Evolutionary conservation across 352 stramenopile genomes (phyloP).

Genomic region (Chrysophaeum taylorii): DNA sequence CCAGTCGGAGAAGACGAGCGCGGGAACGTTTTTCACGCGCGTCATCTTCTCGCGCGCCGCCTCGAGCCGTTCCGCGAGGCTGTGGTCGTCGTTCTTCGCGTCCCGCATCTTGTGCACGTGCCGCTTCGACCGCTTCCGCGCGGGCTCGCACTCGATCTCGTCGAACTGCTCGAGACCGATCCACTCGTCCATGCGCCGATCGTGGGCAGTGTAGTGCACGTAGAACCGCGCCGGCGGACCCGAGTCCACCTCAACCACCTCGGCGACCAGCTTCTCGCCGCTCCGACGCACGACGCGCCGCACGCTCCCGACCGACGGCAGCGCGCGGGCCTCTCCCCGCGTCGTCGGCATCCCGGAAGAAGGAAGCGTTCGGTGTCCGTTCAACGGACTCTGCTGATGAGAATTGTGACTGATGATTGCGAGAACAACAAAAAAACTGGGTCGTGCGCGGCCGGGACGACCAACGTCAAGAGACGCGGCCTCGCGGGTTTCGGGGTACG

Average conservation of each 20-base stretch:
- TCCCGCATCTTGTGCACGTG: slow-evolving; percentile 39
- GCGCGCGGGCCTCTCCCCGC: too few relatives aligned
- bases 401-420: too few relatives aligned
- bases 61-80: slow-evolving; percentile 51
- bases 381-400: too few relatives aligned
- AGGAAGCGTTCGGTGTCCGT: too few relatives aligned
- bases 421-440: too few relatives aligned
- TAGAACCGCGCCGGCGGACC: slow-evolving; percentile 33
- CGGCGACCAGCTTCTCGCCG: background rate
- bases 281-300: background rate
- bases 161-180: slow-evolving; percentile 50
- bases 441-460: too few relatives aligned
- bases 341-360: too few relatives aligned
- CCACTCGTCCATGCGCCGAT: slow-evolving; percentile 67
- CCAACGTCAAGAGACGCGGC: too few relatives aligned
- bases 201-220: slow-evolving; percentile 69
- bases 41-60: slow-evolving; percentile 77
- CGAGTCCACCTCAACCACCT: background rate
- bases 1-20: slow-evolving; percentile 64
- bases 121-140: slow-evolving; percentile 24
- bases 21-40: slow-evolving; percentile 77
- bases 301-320: background rate
- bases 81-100: slow-evolving; percentile 38
- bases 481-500: too few relatives aligned
- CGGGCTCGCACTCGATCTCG: slow-evolving; percentile 33